Percentiles rank a stretch among this genome's conserved stretches.
Conservation (phyloP, 768 basidiomycete species). For the Astraeus odoratus region DNA sequence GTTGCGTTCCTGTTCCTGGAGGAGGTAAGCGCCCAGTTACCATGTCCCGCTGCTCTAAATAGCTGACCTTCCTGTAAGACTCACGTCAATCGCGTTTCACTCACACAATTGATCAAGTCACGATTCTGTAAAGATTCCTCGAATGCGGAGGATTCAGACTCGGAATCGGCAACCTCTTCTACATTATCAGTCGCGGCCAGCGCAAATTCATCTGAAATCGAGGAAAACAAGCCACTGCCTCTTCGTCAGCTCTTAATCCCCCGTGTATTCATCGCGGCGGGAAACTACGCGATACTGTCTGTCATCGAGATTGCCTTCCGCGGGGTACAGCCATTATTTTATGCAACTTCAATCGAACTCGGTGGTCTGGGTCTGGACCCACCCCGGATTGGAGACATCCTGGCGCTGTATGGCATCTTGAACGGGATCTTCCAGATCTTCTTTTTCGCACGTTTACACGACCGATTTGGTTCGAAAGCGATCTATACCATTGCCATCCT, state of each 20-base stretch:
- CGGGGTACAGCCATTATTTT: constrained; percentile 62
- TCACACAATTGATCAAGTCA: no score
- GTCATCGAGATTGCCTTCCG: constrained; percentile 62
- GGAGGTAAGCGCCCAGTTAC: constrained; percentile 42
- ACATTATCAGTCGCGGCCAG: no score
- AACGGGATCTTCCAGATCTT: constrained; percentile 62
- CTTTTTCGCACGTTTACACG: constrained; percentile 57
- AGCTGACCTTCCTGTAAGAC: constrained; percentile 6
- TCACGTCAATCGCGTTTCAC: no score
- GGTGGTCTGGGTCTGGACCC: constrained; percentile 72
- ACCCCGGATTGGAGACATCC: constrained; percentile 54
- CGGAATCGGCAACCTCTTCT: no score
- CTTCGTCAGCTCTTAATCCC: constrained; percentile 45
- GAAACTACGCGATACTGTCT: constrained; percentile 60
- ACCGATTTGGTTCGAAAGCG: constrained; percentile 56
- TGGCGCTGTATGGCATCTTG: constrained; percentile 52
- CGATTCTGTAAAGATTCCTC: no score
- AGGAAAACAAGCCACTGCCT: constrained; percentile 31
- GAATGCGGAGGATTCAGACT: no score
- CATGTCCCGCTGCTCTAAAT: background rate
- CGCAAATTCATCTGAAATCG: constrained; percentile 4
- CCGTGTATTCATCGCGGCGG: constrained; percentile 51
- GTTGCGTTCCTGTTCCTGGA: constrained; percentile 47
- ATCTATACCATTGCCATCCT: constrained; percentile 40
- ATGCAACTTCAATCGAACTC: constrained; percentile 59